Evolutionary conservation across 2,329 filamentous ascomycete species (phyloP).

Genomic region (Emergomyces pasteurianus): DNA sequence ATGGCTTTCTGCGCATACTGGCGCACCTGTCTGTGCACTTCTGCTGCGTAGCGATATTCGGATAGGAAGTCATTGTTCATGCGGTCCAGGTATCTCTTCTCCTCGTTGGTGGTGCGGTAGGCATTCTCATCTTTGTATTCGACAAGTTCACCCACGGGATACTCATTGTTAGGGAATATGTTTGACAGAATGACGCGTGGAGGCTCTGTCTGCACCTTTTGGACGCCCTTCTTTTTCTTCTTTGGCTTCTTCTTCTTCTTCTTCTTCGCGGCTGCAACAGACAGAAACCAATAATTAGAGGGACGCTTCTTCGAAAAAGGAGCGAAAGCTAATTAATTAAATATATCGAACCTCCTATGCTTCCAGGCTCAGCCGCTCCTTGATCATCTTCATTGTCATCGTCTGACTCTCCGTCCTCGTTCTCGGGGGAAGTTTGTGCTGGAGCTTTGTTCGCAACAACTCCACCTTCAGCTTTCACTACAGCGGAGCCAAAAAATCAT

Average conservation of each 20-base stretch:
- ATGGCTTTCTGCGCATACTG: constrained; percentile 72
- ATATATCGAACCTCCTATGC: constrained; percentile 23
- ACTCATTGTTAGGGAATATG: constrained; percentile 60
- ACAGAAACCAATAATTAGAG: not conserved
- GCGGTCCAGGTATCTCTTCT: constrained; percentile 71
- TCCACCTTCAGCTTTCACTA: constrained; percentile 30
- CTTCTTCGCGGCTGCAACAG: constrained; percentile 44
- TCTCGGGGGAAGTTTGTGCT: constrained; percentile 23
- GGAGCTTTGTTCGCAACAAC: constrained; percentile 20
- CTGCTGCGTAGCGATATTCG: constrained; percentile 75
- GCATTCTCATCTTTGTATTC: constrained; percentile 68
- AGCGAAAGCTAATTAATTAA: not conserved
- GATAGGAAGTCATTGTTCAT: constrained; percentile 67
- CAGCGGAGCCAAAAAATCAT: constrained; percentile 3
- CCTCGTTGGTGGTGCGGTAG: constrained; percentile 69
- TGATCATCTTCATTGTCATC: constrained; percentile 41
- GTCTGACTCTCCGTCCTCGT: constrained; percentile 42
- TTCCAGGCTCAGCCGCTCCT: constrained; percentile 25
- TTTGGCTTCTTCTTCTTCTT: constrained; percentile 75
- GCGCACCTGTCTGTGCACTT: constrained; percentile 78
- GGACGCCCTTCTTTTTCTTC: constrained; percentile 51
- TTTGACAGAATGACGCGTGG: constrained; percentile 62
- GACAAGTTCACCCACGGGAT: constrained; percentile 65
- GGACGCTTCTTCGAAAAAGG: not conserved
- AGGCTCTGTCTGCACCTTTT: constrained; percentile 63